Evolutionary conservation across 768 basidiomycete species (phyloP).

Genomic region (Hortiboletus flavorubellus): DNA sequence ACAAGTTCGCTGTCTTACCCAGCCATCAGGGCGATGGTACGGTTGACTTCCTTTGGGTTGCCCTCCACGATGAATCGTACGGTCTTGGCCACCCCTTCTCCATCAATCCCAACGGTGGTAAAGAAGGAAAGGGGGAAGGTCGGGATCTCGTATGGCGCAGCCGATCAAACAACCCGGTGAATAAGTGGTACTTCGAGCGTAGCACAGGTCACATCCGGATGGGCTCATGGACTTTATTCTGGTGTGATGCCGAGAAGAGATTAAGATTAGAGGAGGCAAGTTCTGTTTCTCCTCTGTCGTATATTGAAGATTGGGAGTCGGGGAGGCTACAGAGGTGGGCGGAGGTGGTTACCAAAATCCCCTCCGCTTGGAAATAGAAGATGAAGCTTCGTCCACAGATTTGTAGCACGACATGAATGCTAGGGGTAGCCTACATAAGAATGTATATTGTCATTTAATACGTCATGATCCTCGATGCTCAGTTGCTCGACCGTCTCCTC

Average conservation of each 20-base stretch:
- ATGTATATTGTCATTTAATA: not conserved
- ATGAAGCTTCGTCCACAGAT: slow-evolving; percentile 9
- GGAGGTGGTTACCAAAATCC: slow-evolving; percentile 62
- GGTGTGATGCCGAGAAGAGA: slow-evolving; percentile 95
- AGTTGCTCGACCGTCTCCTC: slow-evolving; percentile 29
- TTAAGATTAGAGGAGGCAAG: slow-evolving; percentile 67
- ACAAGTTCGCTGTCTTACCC: slow-evolving; percentile 97
- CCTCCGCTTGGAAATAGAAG: slow-evolving; percentile 69
- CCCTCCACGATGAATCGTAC: slow-evolving; percentile 96
- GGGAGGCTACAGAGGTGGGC: slow-evolving; percentile 71
- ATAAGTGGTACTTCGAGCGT: slow-evolving; percentile 99
- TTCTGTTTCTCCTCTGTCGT: slow-evolving; percentile 62
- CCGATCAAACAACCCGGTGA: slow-evolving; percentile 90
- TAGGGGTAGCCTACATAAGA: not conserved
- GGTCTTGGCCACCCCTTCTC: slow-evolving; percentile 92
- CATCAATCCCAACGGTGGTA: slow-evolving; percentile 92
- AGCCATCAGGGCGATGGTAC: slow-evolving; percentile 97
- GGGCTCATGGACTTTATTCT: slow-evolving; percentile 91
- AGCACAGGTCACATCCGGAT: slow-evolving; percentile 86
- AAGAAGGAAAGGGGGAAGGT: slow-evolving; percentile 86
- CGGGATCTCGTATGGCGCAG: slow-evolving; percentile 95
- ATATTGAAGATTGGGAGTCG: slow-evolving; percentile 73
- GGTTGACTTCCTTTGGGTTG: slow-evolving; percentile 99
- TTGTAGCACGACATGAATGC: slow-evolving; percentile 6
- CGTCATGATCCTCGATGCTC: not conserved